These are phyloP conservation scores for Sphagnum magellanicum DNA, from an alignment of 228 moss, liverwort and hornwort species.

Conservation along the genomic window DNA sequence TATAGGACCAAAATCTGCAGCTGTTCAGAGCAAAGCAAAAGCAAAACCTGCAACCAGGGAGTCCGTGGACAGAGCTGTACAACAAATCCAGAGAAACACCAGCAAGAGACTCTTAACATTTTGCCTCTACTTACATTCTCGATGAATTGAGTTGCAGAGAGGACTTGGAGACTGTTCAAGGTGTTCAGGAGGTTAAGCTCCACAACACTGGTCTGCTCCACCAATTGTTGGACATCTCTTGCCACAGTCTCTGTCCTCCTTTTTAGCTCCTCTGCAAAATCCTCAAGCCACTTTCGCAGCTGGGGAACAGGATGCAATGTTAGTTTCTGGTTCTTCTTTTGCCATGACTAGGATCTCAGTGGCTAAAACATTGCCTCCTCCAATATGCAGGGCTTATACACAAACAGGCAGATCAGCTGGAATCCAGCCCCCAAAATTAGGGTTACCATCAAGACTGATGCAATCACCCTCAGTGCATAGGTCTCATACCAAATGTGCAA, in stretches of 20 bases:
- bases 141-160: slow-evolving; percentile 79
- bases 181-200: slow-evolving; percentile 72
- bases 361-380: neutral
- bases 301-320: slow-evolving; percentile 4
- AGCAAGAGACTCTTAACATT: too few species aligned
- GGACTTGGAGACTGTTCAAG: slow-evolving; percentile 75
- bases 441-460: neutral
- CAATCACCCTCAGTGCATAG: too few species aligned
- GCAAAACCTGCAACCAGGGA: neutral
- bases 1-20: too few species aligned
- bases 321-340: neutral
- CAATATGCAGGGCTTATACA: neutral
- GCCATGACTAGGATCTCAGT: neutral
- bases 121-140: slow-evolving; percentile 55
- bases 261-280: slow-evolving; percentile 62
- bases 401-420: neutral
- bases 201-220: slow-evolving; percentile 50
- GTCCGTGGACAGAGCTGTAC: neutral
- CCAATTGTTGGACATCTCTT: slow-evolving; percentile 60
- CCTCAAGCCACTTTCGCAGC: slow-evolving; percentile 82
- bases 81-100: neutral
- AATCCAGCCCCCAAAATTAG: neutral
- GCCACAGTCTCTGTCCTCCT: slow-evolving; percentile 54
- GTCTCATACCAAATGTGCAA: too few species aligned
- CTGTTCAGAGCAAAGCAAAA: neutral